These are phyloP conservation scores for Jatropha podagrica DNA, from an alignment of 441 rosid genomes.

Conservation along the genomic window DNA sequence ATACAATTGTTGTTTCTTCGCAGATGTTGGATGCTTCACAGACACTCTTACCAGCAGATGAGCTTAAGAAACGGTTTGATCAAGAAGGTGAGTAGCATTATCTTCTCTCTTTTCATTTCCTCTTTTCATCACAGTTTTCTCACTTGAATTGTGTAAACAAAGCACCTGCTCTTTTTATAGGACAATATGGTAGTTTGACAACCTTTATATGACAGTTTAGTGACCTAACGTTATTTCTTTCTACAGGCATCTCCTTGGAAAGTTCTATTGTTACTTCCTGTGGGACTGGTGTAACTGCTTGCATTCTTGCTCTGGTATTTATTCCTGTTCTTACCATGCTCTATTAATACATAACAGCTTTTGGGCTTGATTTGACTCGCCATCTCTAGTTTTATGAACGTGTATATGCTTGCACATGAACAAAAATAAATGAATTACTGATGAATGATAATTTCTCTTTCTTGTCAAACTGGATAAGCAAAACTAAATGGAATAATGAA, in stretches of 20 bases:
- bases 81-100: conserved; percentile 55
- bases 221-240: conserved; percentile 14
- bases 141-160: too few species aligned
- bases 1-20: conserved; percentile 23
- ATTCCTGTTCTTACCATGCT: conserved; percentile 2
- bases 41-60: conserved; percentile 64
- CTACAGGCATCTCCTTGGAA: conserved; percentile 77
- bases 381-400: neutral
- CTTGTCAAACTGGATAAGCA: neutral
- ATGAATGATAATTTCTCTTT: neutral
- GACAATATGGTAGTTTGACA: neutral
- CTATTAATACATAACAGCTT: neutral
- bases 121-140: neutral
- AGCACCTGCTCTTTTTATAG: neutral
- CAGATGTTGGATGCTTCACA: conserved; percentile 84
- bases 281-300: conserved; percentile 95
- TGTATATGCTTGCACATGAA: neutral
- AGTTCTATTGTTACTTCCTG: conserved; percentile 72
- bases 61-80: conserved; percentile 73
- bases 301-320: conserved; percentile 79
- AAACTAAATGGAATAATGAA: neutral
- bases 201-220: neutral
- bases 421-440: neutral
- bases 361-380: neutral
- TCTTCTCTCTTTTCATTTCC: conserved; percentile 10